Percentiles rank a stretch among this genome's conserved stretches.
Evolutionary conservation across 768 basidiomycete genomes (phyloP).

Genomic region (Fomitopsis serialis): DNA sequence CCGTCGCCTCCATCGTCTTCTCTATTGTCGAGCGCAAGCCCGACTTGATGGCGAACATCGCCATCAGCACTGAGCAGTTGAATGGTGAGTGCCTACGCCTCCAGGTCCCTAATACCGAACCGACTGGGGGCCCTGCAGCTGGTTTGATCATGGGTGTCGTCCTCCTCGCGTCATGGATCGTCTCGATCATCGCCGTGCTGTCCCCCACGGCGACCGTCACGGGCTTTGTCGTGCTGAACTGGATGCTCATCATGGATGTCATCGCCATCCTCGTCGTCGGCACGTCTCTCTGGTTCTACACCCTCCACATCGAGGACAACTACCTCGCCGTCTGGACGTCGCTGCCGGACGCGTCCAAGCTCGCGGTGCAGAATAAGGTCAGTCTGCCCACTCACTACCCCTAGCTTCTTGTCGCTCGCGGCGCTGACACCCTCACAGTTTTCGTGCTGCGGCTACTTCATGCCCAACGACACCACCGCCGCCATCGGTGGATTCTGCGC

Average conservation of each 20-base stretch:
- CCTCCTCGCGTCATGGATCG: conserved; percentile 58
- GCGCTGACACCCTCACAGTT: conserved; percentile 40
- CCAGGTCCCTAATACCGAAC: background rate
- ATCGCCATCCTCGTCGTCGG: conserved; percentile 60
- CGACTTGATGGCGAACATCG: conserved; percentile 70
- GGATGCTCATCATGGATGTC: conserved; percentile 60
- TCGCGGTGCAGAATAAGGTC: conserved; percentile 71
- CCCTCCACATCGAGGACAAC: conserved; percentile 63
- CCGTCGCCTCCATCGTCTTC: conserved; percentile 55
- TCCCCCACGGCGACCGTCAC: conserved; percentile 64
- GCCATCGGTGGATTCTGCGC: conserved; percentile 59
- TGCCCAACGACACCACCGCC: conserved; percentile 47
- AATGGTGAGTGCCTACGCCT: conserved; percentile 41
- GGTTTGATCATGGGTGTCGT: conserved; percentile 65
- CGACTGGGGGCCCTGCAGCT: conserved; percentile 35
- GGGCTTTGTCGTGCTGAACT: conserved; percentile 75
- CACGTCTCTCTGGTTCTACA: conserved; percentile 77
- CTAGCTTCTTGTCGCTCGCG: too few species aligned
- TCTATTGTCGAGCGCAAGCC: conserved; percentile 68
- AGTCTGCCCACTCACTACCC: conserved; percentile 12
- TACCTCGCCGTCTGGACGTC: conserved; percentile 55
- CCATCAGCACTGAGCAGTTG: conserved; percentile 52
- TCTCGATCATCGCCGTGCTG: conserved; percentile 68
- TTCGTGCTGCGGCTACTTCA: conserved; percentile 81
- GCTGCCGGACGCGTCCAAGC: conserved; percentile 39